A percentile compares a stretch with the other conserved stretches of the same genome.
Conservation (phyloP, 75 land plant genomes). For the Pinus taeda region DNA sequence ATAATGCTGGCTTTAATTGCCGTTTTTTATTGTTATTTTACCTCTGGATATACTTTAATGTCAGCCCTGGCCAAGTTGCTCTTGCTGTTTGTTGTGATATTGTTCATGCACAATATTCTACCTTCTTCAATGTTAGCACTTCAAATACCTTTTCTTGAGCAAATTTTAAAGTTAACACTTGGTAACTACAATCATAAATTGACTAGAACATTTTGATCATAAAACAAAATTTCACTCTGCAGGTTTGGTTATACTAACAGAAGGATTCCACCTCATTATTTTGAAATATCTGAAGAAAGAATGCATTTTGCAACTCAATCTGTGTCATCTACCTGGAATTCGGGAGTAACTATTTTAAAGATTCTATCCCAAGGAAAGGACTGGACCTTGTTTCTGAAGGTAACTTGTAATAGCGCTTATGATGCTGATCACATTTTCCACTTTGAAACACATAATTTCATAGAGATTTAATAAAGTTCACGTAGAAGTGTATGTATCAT, state of each 20-base stretch:
- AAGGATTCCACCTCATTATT: constrained; percentile 18
- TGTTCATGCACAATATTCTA: constrained; percentile 57
- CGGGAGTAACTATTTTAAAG: constrained; percentile 7
- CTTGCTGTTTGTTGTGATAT: constrained; percentile 29
- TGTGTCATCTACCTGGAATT: constrained; percentile 46
- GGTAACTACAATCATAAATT: too few species aligned
- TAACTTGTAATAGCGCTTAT: background rate
- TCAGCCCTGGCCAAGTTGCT: constrained; percentile 55
- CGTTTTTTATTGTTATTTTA: constrained; percentile 46
- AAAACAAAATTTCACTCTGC: constrained; percentile 1
- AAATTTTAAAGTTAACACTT: too few species aligned
- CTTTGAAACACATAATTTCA: too few species aligned
- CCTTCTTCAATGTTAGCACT: constrained; percentile 47
- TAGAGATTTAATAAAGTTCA: too few species aligned
- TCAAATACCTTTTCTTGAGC: too few species aligned
- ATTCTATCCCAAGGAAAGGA: constrained; percentile 41
- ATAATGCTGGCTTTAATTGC: constrained; percentile 30
- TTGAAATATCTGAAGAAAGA: constrained; percentile 40
- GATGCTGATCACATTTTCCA: background rate
- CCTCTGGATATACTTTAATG: constrained; percentile 54
- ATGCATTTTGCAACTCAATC: constrained; percentile 11
- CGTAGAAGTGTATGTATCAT: too few species aligned
- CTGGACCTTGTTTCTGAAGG: constrained; percentile 51
- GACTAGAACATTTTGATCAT: background rate
- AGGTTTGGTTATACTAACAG: constrained; percentile 36